A percentile compares a stretch with the other conserved stretches of the same genome.
Conservation (phyloP, 140 eudicot genomes). For the Oenanthe javanica region DNA sequence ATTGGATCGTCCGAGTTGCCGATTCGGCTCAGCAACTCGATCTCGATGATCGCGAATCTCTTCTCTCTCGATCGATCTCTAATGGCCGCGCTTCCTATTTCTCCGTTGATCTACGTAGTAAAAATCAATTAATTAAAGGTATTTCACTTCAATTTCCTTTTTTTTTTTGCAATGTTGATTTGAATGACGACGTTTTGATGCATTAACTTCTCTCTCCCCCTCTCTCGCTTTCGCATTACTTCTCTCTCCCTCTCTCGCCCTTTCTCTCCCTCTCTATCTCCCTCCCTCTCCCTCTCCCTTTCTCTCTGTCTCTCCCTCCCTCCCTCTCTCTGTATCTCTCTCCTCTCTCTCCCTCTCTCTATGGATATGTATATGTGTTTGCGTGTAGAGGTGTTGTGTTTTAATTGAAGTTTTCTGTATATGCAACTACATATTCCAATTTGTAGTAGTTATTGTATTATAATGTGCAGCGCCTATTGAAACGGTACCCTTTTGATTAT, state of each 20-base stretch:
- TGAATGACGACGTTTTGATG: background rate
- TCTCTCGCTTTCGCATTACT: too few relatives aligned
- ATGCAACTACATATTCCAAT: background rate
- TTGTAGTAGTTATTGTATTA: too few relatives aligned
- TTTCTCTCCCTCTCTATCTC: too few relatives aligned
- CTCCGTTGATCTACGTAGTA: conserved; percentile 55
- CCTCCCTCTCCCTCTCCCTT: too few relatives aligned
- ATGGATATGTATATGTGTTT: too few relatives aligned
- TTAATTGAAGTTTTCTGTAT: background rate
- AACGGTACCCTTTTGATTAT: too few relatives aligned
- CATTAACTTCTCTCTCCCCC: too few relatives aligned
- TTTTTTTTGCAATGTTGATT: background rate
- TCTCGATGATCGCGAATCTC: conserved; percentile 42
- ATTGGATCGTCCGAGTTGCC: conserved; percentile 87
- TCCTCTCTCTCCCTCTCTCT: too few relatives aligned
- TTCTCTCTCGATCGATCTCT: conserved; percentile 49
- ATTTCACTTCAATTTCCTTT: background rate
- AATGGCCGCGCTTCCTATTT: conserved; percentile 70
- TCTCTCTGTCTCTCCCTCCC: background rate
- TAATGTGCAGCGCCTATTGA: too few relatives aligned
- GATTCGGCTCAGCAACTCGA: conserved; percentile 53
- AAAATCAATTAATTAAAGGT: conserved; percentile 46
- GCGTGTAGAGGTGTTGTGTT: background rate
- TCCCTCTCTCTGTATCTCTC: too few relatives aligned
- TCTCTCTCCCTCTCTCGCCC: too few relatives aligned